Conservation (phyloP, 1,284 basidiomycete species). For the Exobasidium cylindrosporum region DNA sequence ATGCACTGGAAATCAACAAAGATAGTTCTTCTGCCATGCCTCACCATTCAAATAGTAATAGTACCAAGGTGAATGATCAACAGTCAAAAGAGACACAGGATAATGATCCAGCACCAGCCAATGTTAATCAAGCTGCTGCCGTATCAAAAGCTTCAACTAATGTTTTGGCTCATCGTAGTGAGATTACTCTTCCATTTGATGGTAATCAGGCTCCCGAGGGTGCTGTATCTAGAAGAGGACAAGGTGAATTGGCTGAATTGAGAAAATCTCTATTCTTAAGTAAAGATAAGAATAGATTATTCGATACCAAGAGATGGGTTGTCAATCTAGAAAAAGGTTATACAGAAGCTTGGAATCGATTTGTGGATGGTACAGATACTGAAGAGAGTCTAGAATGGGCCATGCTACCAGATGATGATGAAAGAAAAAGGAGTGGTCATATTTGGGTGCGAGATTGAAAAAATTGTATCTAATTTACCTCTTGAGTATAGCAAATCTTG, state of each 20-base stretch:
- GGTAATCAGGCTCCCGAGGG: slow-evolving; percentile 21
- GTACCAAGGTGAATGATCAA: slow-evolving; percentile 2
- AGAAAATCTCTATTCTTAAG: slow-evolving; percentile 58
- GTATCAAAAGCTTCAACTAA: slow-evolving; percentile 21
- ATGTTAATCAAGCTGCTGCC: slow-evolving; percentile 27
- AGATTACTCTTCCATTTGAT: slow-evolving; percentile 18
- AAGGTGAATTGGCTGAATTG: slow-evolving; percentile 29
- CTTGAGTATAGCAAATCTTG: no score
- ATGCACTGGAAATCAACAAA: slow-evolving; percentile 12
- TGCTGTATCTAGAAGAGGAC: slow-evolving; percentile 27
- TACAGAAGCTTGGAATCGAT: slow-evolving; percentile 62
- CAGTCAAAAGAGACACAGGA: slow-evolving; percentile 17
- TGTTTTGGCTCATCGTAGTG: slow-evolving; percentile 6
- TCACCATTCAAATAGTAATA: not conserved
- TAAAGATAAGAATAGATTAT: slow-evolving; percentile 61
- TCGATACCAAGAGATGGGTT: slow-evolving; percentile 64
- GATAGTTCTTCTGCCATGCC: slow-evolving; percentile 14
- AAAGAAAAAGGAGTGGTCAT: slow-evolving; percentile 13
- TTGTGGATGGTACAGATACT: slow-evolving; percentile 62
- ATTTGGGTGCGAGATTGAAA: slow-evolving; percentile 14
- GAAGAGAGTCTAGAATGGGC: slow-evolving; percentile 58
- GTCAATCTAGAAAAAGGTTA: slow-evolving; percentile 62
- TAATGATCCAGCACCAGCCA: slow-evolving; percentile 23
- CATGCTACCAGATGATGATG: slow-evolving; percentile 7
- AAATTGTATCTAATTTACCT: no score